Conservation (phyloP, 768 basidiomycete genomes). For the Kwoniella europaea region DNA sequence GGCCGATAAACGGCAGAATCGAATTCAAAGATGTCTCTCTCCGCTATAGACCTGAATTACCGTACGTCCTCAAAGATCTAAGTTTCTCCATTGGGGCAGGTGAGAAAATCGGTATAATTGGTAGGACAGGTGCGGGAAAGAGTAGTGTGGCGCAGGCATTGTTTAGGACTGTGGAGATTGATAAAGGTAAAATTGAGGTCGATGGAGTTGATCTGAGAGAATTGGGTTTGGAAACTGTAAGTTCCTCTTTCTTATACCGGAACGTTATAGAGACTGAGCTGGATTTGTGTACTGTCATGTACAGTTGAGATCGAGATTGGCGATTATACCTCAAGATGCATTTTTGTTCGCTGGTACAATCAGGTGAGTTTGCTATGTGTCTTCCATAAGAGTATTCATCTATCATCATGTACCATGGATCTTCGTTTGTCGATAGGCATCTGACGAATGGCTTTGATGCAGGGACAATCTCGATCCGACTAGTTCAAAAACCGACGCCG, state of each 20-base stretch:
- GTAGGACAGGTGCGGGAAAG: conserved; percentile 69
- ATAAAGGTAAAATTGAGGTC: conserved; percentile 64
- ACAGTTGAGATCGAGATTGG: conserved; percentile 63
- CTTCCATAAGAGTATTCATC: too few relatives aligned
- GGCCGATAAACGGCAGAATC: conserved; percentile 77
- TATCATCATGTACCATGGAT: too few relatives aligned
- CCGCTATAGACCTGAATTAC: conserved; percentile 78
- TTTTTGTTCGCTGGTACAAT: conserved; percentile 62
- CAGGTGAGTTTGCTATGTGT: conserved; percentile 12
- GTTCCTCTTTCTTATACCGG: conserved; percentile 7
- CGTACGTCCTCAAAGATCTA: conserved; percentile 77
- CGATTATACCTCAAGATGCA: conserved; percentile 73
- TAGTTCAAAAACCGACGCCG: conserved; percentile 65
- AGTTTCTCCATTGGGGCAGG: conserved; percentile 71
- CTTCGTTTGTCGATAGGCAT: too few relatives aligned
- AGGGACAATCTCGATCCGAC: conserved; percentile 66
- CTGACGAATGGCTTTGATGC: not conserved
- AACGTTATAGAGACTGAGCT: not conserved
- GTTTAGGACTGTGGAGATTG: conserved; percentile 68
- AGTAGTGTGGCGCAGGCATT: conserved; percentile 61
- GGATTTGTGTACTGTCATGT: not conserved
- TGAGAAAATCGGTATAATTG: conserved; percentile 81
- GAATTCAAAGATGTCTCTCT: conserved; percentile 69
- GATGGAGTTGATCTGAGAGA: conserved; percentile 61
- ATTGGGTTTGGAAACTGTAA: conserved; percentile 64